These are phyloP conservation scores for Aquilaria malaccensis DNA, from an alignment of 345 rosid genomes.

Conservation along the genomic window DNA sequence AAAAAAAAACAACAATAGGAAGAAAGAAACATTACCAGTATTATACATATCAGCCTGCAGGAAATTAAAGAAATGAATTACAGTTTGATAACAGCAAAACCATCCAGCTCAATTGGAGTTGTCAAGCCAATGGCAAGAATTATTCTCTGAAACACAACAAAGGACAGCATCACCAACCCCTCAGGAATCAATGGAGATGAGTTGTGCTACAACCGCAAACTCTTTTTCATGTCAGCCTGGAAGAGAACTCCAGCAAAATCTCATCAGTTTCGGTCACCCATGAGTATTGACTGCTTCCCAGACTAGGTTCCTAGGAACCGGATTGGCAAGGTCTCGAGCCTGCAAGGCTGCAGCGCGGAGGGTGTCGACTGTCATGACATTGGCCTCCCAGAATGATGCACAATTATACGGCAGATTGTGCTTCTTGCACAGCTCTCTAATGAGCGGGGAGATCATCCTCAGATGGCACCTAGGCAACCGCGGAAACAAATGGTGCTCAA, in stretches of 20 bases:
- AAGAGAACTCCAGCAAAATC: conserved; percentile 15
- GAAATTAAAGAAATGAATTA: too few relatives aligned
- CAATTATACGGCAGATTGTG: conserved; percentile 36
- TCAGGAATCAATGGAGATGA: too few relatives aligned
- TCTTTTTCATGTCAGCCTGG: too few relatives aligned
- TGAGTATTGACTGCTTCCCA: conserved; percentile 57
- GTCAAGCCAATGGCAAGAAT: conserved; percentile 13
- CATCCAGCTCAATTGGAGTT: conserved; percentile 13
- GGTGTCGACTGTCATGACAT: conserved; percentile 29
- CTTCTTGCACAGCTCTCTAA: conserved; percentile 51
- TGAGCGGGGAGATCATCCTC: conserved; percentile 37
- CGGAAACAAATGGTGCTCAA: conserved; percentile 70
- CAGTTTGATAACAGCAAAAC: too few relatives aligned
- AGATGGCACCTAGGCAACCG: conserved; percentile 47
- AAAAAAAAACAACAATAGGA: too few relatives aligned
- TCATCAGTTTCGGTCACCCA: conserved; percentile 26
- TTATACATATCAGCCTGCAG: too few relatives aligned
- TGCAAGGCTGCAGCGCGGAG: conserved; percentile 44
- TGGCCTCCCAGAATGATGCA: conserved; percentile 44
- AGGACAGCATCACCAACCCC: not conserved
- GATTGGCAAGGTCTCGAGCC: conserved; percentile 35
- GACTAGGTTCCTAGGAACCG: conserved; percentile 43
- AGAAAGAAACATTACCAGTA: too few relatives aligned
- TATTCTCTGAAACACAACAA: conserved; percentile 14
- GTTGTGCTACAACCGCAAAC: too few relatives aligned